Conservation (phyloP, 768 basidiomycete genomes). For the Agaricus subrufescens region DNA sequence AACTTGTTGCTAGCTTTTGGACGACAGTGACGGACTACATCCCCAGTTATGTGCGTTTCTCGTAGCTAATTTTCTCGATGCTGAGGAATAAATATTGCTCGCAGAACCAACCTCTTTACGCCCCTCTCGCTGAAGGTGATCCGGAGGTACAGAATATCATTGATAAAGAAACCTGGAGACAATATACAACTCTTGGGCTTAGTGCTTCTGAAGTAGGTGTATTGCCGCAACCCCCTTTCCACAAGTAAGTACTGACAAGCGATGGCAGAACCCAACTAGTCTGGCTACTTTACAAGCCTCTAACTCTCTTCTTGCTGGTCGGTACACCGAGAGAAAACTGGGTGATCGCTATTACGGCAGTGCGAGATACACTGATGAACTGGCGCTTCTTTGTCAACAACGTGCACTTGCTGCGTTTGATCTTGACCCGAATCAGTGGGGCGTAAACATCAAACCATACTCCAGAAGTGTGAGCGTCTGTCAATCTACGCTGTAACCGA, state of each 20-base stretch:
- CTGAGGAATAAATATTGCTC: not conserved
- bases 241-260: not conserved
- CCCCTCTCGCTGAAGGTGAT: slow-evolving; percentile 84
- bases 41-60: slow-evolving; percentile 52
- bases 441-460: slow-evolving; percentile 99
- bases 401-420: slow-evolving; percentile 95
- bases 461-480: slow-evolving; percentile 71
- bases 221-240: not conserved
- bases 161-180: slow-evolving; percentile 98
- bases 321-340: slow-evolving; percentile 98
- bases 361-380: slow-evolving; percentile 96
- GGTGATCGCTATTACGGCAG: slow-evolving; percentile 95
- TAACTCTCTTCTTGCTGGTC: slow-evolving; percentile 97
- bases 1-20: slow-evolving; percentile 17
- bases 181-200: slow-evolving; percentile 95
- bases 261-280: slow-evolving; percentile 85
- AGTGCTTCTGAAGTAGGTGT: slow-evolving; percentile 91
- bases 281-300: slow-evolving; percentile 96
- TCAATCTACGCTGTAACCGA: not conserved
- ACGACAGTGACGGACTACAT: slow-evolving; percentile 58
- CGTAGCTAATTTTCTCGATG: not conserved
- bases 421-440: slow-evolving; percentile 91
- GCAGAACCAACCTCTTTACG: slow-evolving; percentile 91
- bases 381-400: slow-evolving; percentile 91
- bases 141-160: slow-evolving; percentile 96